A percentile compares a stretch with the other conserved stretches of the same genome.
phyloP scores from a whole-genome alignment of 2,329 filamentous ascomycete genomes.

The Ophiocordyceps camponoti-saundersi region DNA sequence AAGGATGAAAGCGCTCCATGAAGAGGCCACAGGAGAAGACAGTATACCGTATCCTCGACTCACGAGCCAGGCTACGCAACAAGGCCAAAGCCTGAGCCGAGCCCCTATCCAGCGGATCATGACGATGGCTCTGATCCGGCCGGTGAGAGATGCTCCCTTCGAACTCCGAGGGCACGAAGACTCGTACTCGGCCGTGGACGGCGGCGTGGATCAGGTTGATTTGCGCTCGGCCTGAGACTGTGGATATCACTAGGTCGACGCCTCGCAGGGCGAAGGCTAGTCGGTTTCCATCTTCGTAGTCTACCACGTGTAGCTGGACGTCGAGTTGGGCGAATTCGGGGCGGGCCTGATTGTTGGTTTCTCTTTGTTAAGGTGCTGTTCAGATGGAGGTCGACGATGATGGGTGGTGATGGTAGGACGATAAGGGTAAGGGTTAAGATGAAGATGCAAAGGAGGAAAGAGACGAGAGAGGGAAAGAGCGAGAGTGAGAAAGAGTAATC shows the following conservation, averaged over 20 bases:
- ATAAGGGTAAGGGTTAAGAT: no score
- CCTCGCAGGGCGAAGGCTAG: conserved; percentile 52
- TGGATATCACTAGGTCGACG: conserved; percentile 60
- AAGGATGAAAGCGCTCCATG: conserved; percentile 57
- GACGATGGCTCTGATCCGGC: conserved; percentile 16
- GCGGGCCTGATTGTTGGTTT: conserved; percentile 26
- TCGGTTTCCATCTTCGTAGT: conserved; percentile 42
- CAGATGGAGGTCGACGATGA: neutral
- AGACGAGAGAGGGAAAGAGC: no score
- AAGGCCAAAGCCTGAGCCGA: conserved; percentile 37
- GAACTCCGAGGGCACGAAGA: conserved; percentile 63
- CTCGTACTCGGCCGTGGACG: conserved; percentile 42
- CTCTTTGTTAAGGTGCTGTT: neutral
- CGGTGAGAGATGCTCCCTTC: conserved; percentile 45
- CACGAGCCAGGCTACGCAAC: conserved; percentile 34
- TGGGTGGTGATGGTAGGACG: neutral
- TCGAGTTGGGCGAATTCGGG: conserved; percentile 34
- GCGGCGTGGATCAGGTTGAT: conserved; percentile 58
- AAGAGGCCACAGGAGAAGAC: conserved; percentile 59
- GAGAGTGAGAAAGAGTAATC: no score
- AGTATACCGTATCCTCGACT: conserved; percentile 44
- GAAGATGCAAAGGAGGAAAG: no score
- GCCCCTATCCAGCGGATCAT: conserved; percentile 45
- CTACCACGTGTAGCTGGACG: conserved; percentile 51
- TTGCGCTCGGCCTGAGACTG: conserved; percentile 48